These are phyloP conservation scores for Cutaneotrichosporon cutaneum DNA, from an alignment of 1,284 basidiomycete genomes.

Conservation along the genomic window DNA sequence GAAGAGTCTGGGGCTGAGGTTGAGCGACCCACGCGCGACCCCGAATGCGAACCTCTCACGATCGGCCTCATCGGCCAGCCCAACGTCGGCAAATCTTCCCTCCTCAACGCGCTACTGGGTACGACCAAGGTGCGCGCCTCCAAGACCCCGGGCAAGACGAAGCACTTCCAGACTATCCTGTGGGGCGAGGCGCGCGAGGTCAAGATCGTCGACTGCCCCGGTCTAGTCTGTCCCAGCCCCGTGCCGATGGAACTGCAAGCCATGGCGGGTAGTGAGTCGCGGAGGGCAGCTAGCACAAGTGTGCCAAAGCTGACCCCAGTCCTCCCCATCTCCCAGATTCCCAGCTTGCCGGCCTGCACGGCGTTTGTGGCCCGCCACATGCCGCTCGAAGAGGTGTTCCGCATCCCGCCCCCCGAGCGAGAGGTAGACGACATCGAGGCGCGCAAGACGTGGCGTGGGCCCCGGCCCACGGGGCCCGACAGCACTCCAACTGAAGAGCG, in stretches of 20 bases:
- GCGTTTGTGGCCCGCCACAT: slow-evolving; percentile 67
- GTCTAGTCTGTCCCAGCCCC: slow-evolving; percentile 76
- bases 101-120: slow-evolving; percentile 61
- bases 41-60: slow-evolving; percentile 61
- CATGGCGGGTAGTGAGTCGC: slow-evolving; percentile 35
- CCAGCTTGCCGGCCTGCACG: slow-evolving; percentile 73
- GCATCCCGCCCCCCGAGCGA: slow-evolving; percentile 54
- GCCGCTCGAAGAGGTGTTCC: slow-evolving; percentile 72
- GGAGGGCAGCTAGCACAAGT: neutral
- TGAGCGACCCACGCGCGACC: neutral
- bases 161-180: slow-evolving; percentile 91
- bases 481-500: neutral
- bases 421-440: slow-evolving; percentile 45
- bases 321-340: slow-evolving; percentile 80
- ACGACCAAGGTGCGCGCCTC: slow-evolving; percentile 95
- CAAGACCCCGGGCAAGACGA: slow-evolving; percentile 96
- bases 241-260: slow-evolving; percentile 78
- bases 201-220: slow-evolving; percentile 80
- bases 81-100: slow-evolving; percentile 63
- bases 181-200: slow-evolving; percentile 69
- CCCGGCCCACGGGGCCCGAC: too few species aligned
- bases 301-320: slow-evolving; percentile 40
- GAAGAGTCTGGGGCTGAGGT: slow-evolving; percentile 1
- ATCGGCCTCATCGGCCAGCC: slow-evolving; percentile 78
- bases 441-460: slow-evolving; percentile 43